phyloP scores from a whole-genome alignment of 2,329 filamentous ascomycete genomes.

The Zasmidium citrigriseum region DNA sequence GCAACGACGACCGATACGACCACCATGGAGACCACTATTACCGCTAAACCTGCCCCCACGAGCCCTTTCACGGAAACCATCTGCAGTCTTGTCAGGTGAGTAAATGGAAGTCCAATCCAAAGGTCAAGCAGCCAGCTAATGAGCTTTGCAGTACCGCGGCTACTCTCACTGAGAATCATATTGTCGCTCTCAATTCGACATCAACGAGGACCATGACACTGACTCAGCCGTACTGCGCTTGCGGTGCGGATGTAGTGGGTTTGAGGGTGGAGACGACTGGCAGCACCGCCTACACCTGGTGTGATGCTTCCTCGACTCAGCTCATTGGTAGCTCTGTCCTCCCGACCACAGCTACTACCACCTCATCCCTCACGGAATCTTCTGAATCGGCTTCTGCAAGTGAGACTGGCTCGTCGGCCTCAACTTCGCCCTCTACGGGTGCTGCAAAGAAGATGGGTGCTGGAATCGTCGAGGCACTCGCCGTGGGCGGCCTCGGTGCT shows the following conservation, averaged over 20 bases:
- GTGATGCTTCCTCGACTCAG: not conserved
- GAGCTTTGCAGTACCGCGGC: not conserved
- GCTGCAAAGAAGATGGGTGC: not conserved
- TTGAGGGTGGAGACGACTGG: not conserved
- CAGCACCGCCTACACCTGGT: not conserved
- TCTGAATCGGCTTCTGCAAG: not conserved
- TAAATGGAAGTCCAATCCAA: not conserved
- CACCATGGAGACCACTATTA: too few relatives aligned
- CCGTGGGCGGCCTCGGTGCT: not conserved
- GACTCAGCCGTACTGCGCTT: not conserved
- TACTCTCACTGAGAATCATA: not conserved
- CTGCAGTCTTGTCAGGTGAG: not conserved
- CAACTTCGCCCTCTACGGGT: not conserved
- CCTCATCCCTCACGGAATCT: not conserved
- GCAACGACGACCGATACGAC: not conserved
- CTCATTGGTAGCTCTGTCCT: not conserved
- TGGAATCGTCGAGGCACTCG: not conserved
- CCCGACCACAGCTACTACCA: not conserved
- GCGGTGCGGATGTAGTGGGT: not conserved
- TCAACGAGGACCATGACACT: not conserved
- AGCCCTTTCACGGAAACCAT: not conserved
- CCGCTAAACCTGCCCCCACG: not conserved
- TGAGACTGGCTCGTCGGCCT: not conserved
- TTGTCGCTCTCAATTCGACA: not conserved
- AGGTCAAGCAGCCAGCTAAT: not conserved